Base-by-base conservation (phyloP, 306 rosid species). In the Rubus parviflorus region DNA sequence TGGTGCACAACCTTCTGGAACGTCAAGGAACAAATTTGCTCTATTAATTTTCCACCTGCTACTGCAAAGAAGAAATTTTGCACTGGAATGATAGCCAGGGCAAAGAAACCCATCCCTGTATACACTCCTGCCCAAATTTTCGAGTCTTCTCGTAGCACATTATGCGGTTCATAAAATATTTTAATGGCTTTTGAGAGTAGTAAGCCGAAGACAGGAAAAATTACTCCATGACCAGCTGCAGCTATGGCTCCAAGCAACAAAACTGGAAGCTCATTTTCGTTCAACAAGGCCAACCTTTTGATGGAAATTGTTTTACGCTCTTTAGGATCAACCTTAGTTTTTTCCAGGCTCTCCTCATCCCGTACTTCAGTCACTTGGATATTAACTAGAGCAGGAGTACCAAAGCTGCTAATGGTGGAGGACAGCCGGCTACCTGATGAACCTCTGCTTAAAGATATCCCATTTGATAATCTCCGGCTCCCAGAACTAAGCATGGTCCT, bases 1-100 rank as follows among this genome's bases (percentile, higher is more conserved):
- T 92, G 97, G 84, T 95, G 90, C 74, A 90, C 95, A 72, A 95
- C 83, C 80, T 89, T 95, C 70, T 81, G 84, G 46, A 92, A 95
- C 72, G 97, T 85, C 86, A 89, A 6, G 10, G 93, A 88, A 53
- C 97, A 91, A 70, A 95, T 86, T 72, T 95, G 81, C 78, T 88
- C 85, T 30, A 95, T 73, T 66, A 95, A 76, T 75, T 87, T 95
- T 72, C 95, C 98, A 23, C 97, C 97, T 30, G 97, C 97, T 42
- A 95, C 63, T 45, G 91, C 97, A 64, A 95, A 90, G 10, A 87
- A 63, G 86, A 80, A 90, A 75, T 88, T 86, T 68, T 88, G 91
- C 12, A 70, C 38, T 3, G 97, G 92, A 23, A 79, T n/a, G n/a
- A n/a, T n/a, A n/a, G n/a, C n/a, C n/a, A n/a, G n/a, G n/a, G n/a